These are phyloP conservation scores for Fomitopsis schrenkii DNA, from an alignment of 1,284 basidiomycete genomes.

Conservation along the genomic window DNA sequence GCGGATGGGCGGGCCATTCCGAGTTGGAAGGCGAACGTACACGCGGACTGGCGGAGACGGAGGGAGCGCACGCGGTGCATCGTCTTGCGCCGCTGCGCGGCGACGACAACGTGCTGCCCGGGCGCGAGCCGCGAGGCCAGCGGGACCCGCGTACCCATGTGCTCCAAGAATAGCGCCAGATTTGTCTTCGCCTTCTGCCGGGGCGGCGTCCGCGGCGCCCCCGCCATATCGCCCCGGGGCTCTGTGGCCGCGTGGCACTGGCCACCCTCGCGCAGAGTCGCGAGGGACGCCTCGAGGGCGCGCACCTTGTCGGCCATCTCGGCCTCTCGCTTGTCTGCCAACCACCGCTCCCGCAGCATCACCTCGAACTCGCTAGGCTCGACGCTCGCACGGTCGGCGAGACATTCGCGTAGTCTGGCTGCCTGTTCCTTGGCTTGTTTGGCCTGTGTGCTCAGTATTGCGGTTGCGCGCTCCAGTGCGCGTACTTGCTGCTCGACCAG, in stretches of 20 bases:
- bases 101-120: conserved; percentile 2
- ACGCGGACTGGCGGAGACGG: conserved; percentile 16
- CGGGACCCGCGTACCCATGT: conserved; percentile 18
- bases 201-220: conserved; percentile 5
- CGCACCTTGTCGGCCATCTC: conserved; percentile 31
- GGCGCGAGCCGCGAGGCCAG: conserved; percentile 6
- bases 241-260: not conserved
- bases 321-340: conserved; percentile 41
- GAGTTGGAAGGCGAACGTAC: conserved; percentile 1
- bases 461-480: conserved; percentile 38
- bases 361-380: conserved; percentile 32
- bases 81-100: conserved; percentile 12
- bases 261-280: conserved; percentile 7
- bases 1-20: not conserved
- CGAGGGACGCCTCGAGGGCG: conserved; percentile 10
- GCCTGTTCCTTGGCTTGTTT: conserved; percentile 40
- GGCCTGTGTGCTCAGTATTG: conserved; percentile 39
- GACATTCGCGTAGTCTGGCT: conserved; percentile 34
- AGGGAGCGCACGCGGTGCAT: conserved; percentile 19
- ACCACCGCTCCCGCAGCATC: conserved; percentile 45
- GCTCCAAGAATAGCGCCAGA: conserved; percentile 17
- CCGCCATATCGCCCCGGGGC: not conserved
- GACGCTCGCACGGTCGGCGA: conserved; percentile 31
- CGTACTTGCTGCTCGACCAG: conserved; percentile 42
- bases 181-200: conserved; percentile 16